Evolutionary conservation across 805 yeast species (phyloP), one percentile per base, ranked within the genome.

Genomic region (Spathaspora passalidarum): DNA sequence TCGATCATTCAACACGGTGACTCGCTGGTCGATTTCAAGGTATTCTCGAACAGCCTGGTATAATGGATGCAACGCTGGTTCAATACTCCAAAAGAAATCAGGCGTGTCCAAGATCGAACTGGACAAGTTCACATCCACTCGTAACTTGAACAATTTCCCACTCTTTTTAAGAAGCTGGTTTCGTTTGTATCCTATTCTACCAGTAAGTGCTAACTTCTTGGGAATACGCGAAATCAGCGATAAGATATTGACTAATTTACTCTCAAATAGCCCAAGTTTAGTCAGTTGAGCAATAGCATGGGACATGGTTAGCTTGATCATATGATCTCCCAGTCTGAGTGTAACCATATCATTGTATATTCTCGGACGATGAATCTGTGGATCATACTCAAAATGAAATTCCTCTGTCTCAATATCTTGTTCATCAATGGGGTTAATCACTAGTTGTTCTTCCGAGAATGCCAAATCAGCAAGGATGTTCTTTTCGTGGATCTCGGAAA

Each of bases 221-320:
- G 99, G 99, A 26, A 94, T 73, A 58, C 83, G 84, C n/a, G 95
- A 84, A 29, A 92, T 92, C 52, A 90, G 85, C 49, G 82, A 85
- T 59, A 94, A 73, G 48, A 86, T 83, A 29, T 83, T 82, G 11
- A 92, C 87, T 84, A 94, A 89, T 55, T 96, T 75, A 35, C 96
- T 86, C 63, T 94, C 99, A 66, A 92, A 94, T 48, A 91, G 71
- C 35, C 96, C 86, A 25, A 94, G 68, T 62, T 91, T 94, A 1
- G 97, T 91, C 52, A 95, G 88, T 65, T 94, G 99, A 0, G 98
- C 97, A 50, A 94, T 88, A 1, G 98, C 96, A 65, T 94, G 96
- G 1, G 97, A 88, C 80, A 94, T 80, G 5, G 97, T 88, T 47
- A 94, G 71, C 60, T 94, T 94, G 56, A 90, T 88, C 58, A 92